Conservation (phyloP, 495 filamentous ascomycete species). For the Lepidopterella palustris region DNA sequence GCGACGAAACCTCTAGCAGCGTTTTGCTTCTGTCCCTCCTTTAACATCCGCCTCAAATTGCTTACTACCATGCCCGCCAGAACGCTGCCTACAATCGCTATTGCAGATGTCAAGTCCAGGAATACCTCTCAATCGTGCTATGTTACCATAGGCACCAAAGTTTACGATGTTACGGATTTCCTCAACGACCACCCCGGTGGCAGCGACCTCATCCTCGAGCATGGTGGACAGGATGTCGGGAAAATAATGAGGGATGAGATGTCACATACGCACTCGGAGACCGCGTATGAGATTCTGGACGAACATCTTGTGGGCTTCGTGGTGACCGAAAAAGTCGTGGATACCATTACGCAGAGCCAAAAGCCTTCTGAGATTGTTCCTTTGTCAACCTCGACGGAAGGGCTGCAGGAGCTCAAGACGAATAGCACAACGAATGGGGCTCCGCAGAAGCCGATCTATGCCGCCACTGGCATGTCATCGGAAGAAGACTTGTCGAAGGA, state of each 20-base stretch:
- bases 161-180: conserved; percentile 93
- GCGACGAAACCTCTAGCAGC: not conserved
- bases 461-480: conserved; percentile 74
- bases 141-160: conserved; percentile 80
- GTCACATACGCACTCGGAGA: conserved; percentile 79
- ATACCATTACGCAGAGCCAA: conserved; percentile 41
- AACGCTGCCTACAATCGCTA: conserved; percentile 70
- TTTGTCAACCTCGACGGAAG: conserved; percentile 38
- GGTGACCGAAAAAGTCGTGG: conserved; percentile 39
- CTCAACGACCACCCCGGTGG: conserved; percentile 86
- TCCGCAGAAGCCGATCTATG: conserved; percentile 48
- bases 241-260: conserved; percentile 76
- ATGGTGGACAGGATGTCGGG: conserved; percentile 79
- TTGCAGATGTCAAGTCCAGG: conserved; percentile 71
- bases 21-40: not conserved
- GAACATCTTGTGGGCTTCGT: conserved; percentile 80
- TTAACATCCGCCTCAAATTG: conserved; percentile 35
- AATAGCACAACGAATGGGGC: conserved; percentile 29
- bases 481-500: conserved; percentile 82
- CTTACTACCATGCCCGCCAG: conserved; percentile 34
- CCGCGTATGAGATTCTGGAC: conserved; percentile 89
- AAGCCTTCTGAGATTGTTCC: conserved; percentile 46
- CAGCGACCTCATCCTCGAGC: conserved; percentile 78
- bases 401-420: conserved; percentile 37
- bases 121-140: conserved; percentile 82